Conservation (phyloP, 2,329 filamentous ascomycete species). For the Calonectria leucothoes region DNA sequence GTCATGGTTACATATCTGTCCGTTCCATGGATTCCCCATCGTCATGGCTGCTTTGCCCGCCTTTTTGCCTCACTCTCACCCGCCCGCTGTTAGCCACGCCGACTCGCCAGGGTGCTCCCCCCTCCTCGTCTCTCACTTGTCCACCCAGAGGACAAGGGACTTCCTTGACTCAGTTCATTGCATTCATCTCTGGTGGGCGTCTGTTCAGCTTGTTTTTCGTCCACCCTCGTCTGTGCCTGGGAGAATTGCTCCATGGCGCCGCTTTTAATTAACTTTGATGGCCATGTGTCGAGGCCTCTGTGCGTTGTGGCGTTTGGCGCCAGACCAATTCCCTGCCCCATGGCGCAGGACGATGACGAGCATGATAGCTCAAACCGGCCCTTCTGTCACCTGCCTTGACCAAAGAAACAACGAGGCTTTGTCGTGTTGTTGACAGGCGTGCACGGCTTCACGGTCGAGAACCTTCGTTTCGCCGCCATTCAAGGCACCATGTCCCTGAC, state of each 20-base stretch:
- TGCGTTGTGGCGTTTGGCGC: conserved; percentile 6
- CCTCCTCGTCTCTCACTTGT: background rate
- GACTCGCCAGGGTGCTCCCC: conserved; percentile 1
- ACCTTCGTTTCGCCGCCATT: background rate
- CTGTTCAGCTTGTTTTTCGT: background rate
- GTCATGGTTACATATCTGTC: conserved; percentile 15
- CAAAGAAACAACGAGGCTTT: background rate
- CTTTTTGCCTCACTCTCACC: background rate
- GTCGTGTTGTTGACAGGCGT: background rate
- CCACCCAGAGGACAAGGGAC: conserved; percentile 1
- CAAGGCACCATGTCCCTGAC: conserved; percentile 13
- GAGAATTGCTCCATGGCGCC: background rate
- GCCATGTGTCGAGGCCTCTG: background rate
- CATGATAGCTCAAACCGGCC: conserved; percentile 6
- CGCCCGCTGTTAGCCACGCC: conserved; percentile 2
- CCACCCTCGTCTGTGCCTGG: background rate
- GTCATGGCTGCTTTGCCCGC: background rate
- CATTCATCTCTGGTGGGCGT: background rate
- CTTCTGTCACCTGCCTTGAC: background rate
- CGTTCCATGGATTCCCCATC: conserved; percentile 6
- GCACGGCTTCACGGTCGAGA: background rate
- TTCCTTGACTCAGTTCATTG: background rate
- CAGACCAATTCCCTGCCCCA: background rate
- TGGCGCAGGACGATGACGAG: conserved; percentile 9
- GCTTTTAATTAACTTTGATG: background rate